A percentile compares a stretch with the other conserved stretches of the same genome.
These are phyloP conservation scores for Mentha longifolia DNA, from an alignment of 257 asterid genomes.

Conservation along the genomic window DNA sequence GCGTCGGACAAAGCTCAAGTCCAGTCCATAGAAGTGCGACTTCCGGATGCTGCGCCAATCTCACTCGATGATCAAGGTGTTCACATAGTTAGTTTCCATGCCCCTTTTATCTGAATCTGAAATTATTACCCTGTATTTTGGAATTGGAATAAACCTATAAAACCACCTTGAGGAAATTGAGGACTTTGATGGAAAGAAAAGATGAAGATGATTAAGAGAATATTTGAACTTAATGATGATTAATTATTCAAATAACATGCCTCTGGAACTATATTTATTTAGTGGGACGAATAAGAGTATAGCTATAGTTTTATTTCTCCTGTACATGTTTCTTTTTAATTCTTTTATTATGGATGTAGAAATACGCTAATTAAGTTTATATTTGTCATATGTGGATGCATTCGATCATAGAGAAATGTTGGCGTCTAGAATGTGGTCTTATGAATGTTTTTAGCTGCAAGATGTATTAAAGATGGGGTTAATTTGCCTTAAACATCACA, in stretches of 20 bases:
- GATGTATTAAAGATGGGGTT: not conserved
- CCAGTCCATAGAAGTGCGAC: slow-evolving; percentile 82
- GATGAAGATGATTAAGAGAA: not conserved
- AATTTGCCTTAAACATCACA: not conserved
- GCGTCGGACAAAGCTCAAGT: slow-evolving; percentile 85
- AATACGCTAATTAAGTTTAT: not conserved
- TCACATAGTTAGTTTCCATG: slow-evolving; percentile 64
- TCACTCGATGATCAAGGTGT: slow-evolving; percentile 94
- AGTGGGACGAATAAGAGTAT: not conserved
- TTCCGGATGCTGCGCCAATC: slow-evolving; percentile 72
- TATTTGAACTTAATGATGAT: not conserved
- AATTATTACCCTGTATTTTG: slow-evolving; percentile 1
- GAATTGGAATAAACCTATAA: not conserved
- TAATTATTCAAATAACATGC: not conserved
- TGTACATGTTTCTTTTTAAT: not conserved
- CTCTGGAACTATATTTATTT: not conserved
- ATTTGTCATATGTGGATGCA: not conserved
- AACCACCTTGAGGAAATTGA: no score
- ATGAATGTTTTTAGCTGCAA: not conserved
- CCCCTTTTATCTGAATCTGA: slow-evolving; percentile 27
- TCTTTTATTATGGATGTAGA: not conserved
- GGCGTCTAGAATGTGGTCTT: not conserved
- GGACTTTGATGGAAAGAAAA: no score
- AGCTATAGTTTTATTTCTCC: not conserved
- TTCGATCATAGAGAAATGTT: not conserved